A percentile compares a stretch with the other conserved stretches of the same genome.
phyloP scores from a whole-genome alignment of 371 early-diverging fungal genomes.

The Chytridium lagenaria region DNA sequence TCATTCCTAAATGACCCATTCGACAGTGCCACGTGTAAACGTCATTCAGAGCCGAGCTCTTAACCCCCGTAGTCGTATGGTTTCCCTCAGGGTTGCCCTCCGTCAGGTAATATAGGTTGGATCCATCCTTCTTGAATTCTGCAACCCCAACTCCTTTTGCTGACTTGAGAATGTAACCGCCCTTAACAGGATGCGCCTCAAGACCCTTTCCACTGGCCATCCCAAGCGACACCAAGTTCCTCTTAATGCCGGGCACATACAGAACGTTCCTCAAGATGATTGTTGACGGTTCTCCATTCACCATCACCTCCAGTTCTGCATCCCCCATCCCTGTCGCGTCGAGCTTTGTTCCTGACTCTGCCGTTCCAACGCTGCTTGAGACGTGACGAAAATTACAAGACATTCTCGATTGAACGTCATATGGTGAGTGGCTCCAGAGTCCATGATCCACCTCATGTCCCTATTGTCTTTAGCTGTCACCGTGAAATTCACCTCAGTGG shows the following conservation, averaged over 20 bases:
- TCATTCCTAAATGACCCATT: background rate
- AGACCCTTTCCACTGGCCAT: background rate
- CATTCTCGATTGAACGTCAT: background rate
- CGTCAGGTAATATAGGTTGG: background rate
- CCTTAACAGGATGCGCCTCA: background rate
- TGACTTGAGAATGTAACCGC: background rate
- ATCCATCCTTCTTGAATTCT: background rate
- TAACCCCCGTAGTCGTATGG: background rate
- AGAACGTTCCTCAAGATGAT: background rate
- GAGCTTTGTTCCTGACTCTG: background rate
- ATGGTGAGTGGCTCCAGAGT: background rate
- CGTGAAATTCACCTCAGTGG: background rate
- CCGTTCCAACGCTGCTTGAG: background rate
- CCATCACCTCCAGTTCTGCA: background rate
- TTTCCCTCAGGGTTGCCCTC: background rate
- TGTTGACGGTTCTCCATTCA: background rate
- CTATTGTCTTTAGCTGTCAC: background rate
- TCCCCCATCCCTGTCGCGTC: background rate
- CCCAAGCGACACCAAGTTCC: background rate
- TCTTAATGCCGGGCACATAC: background rate
- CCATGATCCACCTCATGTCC: background rate
- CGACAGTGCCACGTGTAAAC: background rate
- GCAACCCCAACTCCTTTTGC: background rate
- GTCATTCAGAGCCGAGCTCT: background rate
- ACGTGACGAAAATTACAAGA: background rate